phyloP scores from a whole-genome alignment of 2,329 filamentous ascomycete species.

The Graphilbum ipis-grandicollis region DNA sequence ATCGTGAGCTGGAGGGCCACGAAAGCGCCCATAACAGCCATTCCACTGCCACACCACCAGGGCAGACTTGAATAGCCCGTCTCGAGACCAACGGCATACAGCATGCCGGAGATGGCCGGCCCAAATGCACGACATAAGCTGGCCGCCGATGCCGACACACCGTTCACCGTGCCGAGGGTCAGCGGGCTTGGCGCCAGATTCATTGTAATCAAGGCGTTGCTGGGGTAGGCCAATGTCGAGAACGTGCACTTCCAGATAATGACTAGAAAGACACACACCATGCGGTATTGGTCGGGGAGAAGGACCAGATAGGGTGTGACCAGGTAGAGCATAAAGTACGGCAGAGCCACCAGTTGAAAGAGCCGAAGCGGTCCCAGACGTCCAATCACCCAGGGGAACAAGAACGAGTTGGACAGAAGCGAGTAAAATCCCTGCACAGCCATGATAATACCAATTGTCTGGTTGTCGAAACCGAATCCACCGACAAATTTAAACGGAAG shows the following conservation, averaged over 20 bases:
- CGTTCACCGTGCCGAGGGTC: conserved; percentile 83
- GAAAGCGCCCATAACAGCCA: conserved; percentile 58
- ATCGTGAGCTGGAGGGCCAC: conserved; percentile 64
- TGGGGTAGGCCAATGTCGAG: conserved; percentile 79
- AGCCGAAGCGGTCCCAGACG: conserved; percentile 63
- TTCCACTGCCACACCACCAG: conserved; percentile 78
- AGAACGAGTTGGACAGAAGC: conserved; percentile 65
- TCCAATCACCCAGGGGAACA: conserved; percentile 65
- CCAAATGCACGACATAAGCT: conserved; percentile 79
- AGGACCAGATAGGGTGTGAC: conserved; percentile 78
- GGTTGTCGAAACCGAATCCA: conserved; percentile 69
- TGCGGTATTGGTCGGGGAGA: conserved; percentile 53
- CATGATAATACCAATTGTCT: conserved; percentile 74
- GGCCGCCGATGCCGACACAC: conserved; percentile 77
- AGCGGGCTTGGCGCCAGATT: conserved; percentile 74
- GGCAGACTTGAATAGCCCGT: conserved; percentile 73
- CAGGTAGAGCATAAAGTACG: conserved; percentile 80
- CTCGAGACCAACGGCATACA: conserved; percentile 66
- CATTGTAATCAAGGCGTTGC: conserved; percentile 73
- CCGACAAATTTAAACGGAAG: conserved; percentile 82
- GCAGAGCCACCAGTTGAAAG: conserved; percentile 64
- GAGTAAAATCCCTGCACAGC: conserved; percentile 81
- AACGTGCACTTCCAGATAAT: conserved; percentile 89
- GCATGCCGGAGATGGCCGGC: conserved; percentile 68
- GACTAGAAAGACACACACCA: conserved; percentile 57